A percentile compares a stretch with the other conserved stretches of the same genome.
These are phyloP conservation scores for Hemileia vastatrix DNA, from an alignment of 1,284 basidiomycete genomes.

Conservation along the genomic window DNA sequence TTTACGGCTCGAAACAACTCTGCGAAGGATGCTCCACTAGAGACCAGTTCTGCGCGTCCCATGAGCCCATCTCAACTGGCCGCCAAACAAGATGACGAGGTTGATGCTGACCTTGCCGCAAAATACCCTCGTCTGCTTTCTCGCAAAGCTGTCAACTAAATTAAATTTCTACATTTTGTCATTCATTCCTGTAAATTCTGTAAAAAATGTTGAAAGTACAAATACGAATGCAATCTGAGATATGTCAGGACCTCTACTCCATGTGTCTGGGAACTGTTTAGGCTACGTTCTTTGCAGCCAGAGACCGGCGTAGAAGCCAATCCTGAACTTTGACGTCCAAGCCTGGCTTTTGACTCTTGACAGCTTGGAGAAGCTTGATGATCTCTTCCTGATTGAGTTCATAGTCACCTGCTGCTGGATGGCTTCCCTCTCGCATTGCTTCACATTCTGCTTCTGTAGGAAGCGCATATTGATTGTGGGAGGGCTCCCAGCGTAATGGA, in stretches of 20 bases:
- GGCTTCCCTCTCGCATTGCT: conserved; percentile 34
- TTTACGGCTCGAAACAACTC: too few species aligned
- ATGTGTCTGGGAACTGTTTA: background rate
- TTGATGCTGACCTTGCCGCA: too few species aligned
- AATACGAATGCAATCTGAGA: too few species aligned
- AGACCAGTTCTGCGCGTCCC: too few species aligned
- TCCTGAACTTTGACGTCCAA: conserved; percentile 34
- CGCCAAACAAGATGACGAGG: too few species aligned
- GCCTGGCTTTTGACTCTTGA: conserved; percentile 30
- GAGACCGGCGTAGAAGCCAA: conserved; percentile 25
- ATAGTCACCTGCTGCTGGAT: conserved; percentile 35
- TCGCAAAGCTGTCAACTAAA: too few species aligned
- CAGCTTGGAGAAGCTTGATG: conserved; percentile 27
- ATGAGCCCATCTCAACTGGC: too few species aligned
- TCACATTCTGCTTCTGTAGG: conserved; percentile 39
- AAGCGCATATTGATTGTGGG: conserved; percentile 36
- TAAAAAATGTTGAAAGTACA: too few species aligned
- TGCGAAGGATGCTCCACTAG: too few species aligned
- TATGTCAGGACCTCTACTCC: background rate
- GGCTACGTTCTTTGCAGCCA: background rate
- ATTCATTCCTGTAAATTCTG: too few species aligned
- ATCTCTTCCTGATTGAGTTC: conserved; percentile 28
- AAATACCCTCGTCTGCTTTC: too few species aligned
- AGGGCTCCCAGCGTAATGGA: conserved; percentile 36
- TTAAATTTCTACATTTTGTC: too few species aligned